Evolutionary conservation across 352 stramenopile species (phyloP).

Genomic region (Hyaloperonospora arabidopsidis): DNA sequence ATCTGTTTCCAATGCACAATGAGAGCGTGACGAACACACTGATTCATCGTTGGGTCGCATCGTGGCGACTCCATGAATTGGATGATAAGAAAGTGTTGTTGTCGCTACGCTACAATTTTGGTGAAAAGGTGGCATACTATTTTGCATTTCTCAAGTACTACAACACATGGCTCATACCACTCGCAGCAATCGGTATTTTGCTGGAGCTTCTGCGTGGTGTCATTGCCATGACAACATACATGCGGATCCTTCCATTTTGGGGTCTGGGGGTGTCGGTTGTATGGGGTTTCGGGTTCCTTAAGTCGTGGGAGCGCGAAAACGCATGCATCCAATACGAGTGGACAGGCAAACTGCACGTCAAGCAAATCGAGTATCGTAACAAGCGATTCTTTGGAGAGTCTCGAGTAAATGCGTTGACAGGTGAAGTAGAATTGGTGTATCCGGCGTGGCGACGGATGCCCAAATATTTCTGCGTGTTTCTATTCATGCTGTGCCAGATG

Average conservation of each 20-base stretch:
- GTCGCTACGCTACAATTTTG: conserved; percentile 70
- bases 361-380: conserved; percentile 83
- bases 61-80: conserved; percentile 44
- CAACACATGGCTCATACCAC: conserved; percentile 63
- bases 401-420: conserved; percentile 66
- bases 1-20: conserved; percentile 83
- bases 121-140: conserved; percentile 84
- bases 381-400: conserved; percentile 63
- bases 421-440: conserved; percentile 60
- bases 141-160: conserved; percentile 84
- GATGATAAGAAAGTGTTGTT: conserved; percentile 58
- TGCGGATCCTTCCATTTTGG: conserved; percentile 78
- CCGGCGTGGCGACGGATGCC: conserved; percentile 56
- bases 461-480: conserved; percentile 63
- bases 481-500: conserved; percentile 81
- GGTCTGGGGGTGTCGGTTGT: conserved; percentile 69
- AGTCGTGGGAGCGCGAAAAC: conserved; percentile 77
- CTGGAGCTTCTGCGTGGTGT: conserved; percentile 45
- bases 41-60: conserved; percentile 60
- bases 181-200: conserved; percentile 59
- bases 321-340: conserved; percentile 73
- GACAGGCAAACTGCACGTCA: conserved; percentile 72
- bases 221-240: conserved; percentile 60
- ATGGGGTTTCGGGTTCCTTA: conserved; percentile 78
- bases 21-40: conserved; percentile 55